These are phyloP conservation scores for Nicotiana rustica DNA, from an alignment of 305 asterid species.

Conservation along the genomic window DNA sequence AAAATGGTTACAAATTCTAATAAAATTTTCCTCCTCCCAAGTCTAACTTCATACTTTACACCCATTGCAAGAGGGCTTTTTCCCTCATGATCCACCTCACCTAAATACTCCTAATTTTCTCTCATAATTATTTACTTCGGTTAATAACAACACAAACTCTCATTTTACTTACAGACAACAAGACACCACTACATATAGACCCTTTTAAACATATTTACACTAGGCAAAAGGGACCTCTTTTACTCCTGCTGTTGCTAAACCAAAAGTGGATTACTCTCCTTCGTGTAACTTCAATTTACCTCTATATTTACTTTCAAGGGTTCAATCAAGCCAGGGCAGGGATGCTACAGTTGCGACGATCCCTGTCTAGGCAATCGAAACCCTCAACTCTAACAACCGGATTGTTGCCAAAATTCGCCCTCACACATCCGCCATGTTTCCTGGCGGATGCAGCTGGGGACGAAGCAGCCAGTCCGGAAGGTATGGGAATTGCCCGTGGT, in stretches of 20 bases:
- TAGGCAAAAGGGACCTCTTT: constrained; percentile 49
- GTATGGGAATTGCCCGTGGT: constrained; percentile 64
- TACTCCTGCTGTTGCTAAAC: constrained; percentile 31
- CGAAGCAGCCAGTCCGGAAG: constrained; percentile 57
- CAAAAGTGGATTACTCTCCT: constrained; percentile 39
- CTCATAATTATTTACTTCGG: constrained; percentile 27
- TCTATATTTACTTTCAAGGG: constrained; percentile 36
- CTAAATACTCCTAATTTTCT: constrained; percentile 40
- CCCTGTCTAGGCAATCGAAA: constrained; percentile 93
- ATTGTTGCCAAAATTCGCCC: constrained; percentile 89
- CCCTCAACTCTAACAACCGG: constrained; percentile 96
- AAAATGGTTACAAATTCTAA: constrained; percentile 44
- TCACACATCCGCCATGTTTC: constrained; percentile 64
- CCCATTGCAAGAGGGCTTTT: constrained; percentile 59
- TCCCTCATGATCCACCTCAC: constrained; percentile 44
- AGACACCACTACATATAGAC: not conserved
- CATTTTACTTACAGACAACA: constrained; percentile 55
- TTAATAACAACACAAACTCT: constrained; percentile 48
- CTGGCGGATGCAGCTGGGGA: constrained; percentile 74
- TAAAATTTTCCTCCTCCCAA: constrained; percentile 35
- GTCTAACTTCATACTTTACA: constrained; percentile 59
- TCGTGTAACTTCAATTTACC: constrained; percentile 22
- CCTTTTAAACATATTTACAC: constrained; percentile 61
- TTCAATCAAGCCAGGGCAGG: constrained; percentile 75
- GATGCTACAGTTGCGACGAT: constrained; percentile 92